Conservation (phyloP, 2,329 filamentous ascomycete species). For the Pyrenophora tritici-repentis region DNA sequence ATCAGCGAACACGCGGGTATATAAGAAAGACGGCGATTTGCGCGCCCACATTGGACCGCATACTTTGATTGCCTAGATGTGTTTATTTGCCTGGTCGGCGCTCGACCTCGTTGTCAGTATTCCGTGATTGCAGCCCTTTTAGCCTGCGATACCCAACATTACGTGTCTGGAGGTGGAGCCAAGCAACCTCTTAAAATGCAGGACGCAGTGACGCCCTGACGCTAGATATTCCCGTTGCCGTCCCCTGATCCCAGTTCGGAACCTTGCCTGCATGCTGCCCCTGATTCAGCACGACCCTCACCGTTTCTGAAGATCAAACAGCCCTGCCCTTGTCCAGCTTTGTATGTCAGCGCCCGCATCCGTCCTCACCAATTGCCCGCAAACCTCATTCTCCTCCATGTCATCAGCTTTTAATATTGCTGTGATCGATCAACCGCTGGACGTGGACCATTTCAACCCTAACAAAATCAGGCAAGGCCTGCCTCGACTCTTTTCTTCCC, state of each 20-base stretch:
- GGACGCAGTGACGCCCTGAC: conserved; percentile 17
- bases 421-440: conserved; percentile 21
- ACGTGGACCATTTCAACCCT: conserved; percentile 13
- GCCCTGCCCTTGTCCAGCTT: conserved; percentile 31
- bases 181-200: conserved; percentile 32
- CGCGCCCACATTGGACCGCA: conserved; percentile 13
- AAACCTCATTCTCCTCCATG: conserved; percentile 29
- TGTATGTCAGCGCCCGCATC: conserved; percentile 25
- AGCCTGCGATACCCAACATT: conserved; percentile 41
- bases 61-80: conserved; percentile 30
- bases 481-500: conserved; percentile 8
- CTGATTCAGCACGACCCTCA: conserved; percentile 38
- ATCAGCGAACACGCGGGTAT: conserved; percentile 42
- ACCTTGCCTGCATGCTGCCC: conserved; percentile 38
- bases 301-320: conserved; percentile 34
- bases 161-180: conserved; percentile 39
- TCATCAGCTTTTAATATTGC: conserved; percentile 23
- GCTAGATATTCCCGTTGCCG: conserved; percentile 40
- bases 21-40: conserved; percentile 22
- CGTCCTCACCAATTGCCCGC: conserved; percentile 24
- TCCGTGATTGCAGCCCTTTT: conserved; percentile 24
- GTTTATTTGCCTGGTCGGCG: conserved; percentile 21
- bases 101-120: conserved; percentile 10
- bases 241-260: conserved; percentile 40
- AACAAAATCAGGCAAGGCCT: conserved; percentile 9